Evolutionary conservation across 2,329 filamentous ascomycete species (phyloP).

Genomic region (Cladosporium sphaerospermum): DNA sequence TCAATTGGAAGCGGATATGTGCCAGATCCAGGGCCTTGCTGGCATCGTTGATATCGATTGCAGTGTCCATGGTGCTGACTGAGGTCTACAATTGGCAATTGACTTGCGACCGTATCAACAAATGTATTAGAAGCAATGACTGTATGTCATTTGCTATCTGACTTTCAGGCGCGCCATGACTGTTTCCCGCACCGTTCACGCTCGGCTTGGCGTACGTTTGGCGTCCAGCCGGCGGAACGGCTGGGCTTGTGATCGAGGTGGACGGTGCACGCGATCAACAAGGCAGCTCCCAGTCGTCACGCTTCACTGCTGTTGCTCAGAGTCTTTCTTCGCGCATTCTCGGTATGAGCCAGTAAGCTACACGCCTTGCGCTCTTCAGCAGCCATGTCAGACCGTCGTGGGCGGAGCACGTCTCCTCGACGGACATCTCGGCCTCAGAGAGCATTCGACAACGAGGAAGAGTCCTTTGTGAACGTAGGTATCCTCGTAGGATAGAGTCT

Average conservation of each 20-base stretch:
- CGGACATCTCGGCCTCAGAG: constrained; percentile 1
- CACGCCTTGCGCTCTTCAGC: background rate
- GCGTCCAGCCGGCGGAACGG: background rate
- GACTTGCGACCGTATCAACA: background rate
- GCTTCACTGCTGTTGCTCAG: background rate
- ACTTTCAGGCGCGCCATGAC: background rate
- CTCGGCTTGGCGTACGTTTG: no score
- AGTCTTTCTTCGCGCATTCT: background rate
- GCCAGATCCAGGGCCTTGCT: constrained; percentile 79
- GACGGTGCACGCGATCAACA: background rate
- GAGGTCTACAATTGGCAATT: background rate
- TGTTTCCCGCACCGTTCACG: background rate
- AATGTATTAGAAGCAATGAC: no score
- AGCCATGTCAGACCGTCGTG: constrained; percentile 22
- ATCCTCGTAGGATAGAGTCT: background rate
- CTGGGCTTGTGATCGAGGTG: background rate
- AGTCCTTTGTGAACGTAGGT: constrained; percentile 8
- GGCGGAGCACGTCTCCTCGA: constrained; percentile 26
- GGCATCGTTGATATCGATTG: constrained; percentile 81
- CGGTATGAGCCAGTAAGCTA: background rate
- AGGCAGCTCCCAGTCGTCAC: background rate
- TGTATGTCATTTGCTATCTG: no score
- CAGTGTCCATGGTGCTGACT: constrained; percentile 64
- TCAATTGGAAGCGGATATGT: constrained; percentile 74
- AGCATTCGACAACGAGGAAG: constrained; percentile 9